Percentiles rank a stretch among this genome's conserved stretches.
These are phyloP conservation scores for Carex scoparia DNA, from an alignment of 176 grass and related monocot genomes.

Conservation along the genomic window DNA sequence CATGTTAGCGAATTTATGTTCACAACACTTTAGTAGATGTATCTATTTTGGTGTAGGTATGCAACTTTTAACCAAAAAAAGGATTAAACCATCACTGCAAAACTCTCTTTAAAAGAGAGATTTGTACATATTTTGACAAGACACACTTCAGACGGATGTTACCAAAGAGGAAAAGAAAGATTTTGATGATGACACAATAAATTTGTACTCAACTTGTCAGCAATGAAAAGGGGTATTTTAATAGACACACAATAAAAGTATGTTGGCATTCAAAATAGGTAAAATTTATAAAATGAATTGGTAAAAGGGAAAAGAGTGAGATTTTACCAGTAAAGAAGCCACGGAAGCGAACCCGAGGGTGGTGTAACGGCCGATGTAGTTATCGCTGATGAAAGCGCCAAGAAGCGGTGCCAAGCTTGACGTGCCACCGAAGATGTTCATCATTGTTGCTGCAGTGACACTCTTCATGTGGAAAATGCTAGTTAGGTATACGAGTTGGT, in stretches of 20 bases:
- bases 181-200: neutral
- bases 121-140: neutral
- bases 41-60: neutral
- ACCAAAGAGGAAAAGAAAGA: slow-evolving; percentile 11
- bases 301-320: neutral
- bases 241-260: neutral
- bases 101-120: neutral
- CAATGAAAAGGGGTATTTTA: too few relatives aligned
- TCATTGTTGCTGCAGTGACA: slow-evolving; percentile 30
- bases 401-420: slow-evolving; percentile 41
- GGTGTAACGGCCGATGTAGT: slow-evolving; percentile 64
- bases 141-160: neutral
- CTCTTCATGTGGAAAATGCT: slow-evolving; percentile 58
- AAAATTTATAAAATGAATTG: neutral
- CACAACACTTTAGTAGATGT: neutral
- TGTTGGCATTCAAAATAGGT: neutral
- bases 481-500: slow-evolving; percentile 77
- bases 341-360: slow-evolving; percentile 40
- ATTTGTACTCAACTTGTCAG: too few relatives aligned
- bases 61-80: neutral
- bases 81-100: neutral
- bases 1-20: neutral
- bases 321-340: slow-evolving; percentile 36
- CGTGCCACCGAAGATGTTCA: slow-evolving; percentile 54
- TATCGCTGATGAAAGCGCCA: slow-evolving; percentile 72